Percentiles rank a stretch among this genome's conserved stretches.
These are phyloP conservation scores for Cardiospermum halicacabum DNA, from an alignment of 345 rosid species.

Conservation along the genomic window DNA sequence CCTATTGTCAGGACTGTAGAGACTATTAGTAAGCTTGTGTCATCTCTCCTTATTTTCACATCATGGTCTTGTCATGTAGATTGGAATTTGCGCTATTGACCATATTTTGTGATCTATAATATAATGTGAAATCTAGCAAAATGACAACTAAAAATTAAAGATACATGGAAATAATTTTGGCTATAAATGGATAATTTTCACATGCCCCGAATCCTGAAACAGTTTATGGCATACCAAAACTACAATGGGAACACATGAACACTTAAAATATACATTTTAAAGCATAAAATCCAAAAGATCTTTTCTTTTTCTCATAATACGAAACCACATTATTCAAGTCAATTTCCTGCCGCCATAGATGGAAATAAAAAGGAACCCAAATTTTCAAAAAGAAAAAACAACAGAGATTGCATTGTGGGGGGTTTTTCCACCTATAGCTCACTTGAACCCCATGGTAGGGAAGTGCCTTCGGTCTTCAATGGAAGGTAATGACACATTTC, in stretches of 20 bases:
- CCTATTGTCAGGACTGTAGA: background rate
- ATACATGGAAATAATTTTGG: too few species aligned
- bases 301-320: slow-evolving; percentile 15
- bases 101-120: too few species aligned
- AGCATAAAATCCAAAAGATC: slow-evolving; percentile 22
- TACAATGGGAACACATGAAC: slow-evolving; percentile 11
- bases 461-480: slow-evolving; percentile 65
- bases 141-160: too few species aligned
- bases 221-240: slow-evolving; percentile 17
- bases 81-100: too few species aligned
- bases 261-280: slow-evolving; percentile 32
- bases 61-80: too few species aligned
- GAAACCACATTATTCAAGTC: slow-evolving; percentile 36
- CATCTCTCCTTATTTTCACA: too few species aligned
- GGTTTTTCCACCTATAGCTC: slow-evolving; percentile 25
- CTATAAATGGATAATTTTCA: slow-evolving; percentile 16
- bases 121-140: too few species aligned
- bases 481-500: slow-evolving; percentile 41
- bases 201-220: too few species aligned
- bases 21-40: too few species aligned
- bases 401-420: background rate
- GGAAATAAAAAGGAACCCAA: slow-evolving; percentile 21
- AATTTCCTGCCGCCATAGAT: slow-evolving; percentile 25
- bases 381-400: slow-evolving; percentile 16
- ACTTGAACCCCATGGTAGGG: slow-evolving; percentile 66